phyloP scores from a whole-genome alignment of 108 stramenopile species.

The Fistulifera solaris region DNA sequence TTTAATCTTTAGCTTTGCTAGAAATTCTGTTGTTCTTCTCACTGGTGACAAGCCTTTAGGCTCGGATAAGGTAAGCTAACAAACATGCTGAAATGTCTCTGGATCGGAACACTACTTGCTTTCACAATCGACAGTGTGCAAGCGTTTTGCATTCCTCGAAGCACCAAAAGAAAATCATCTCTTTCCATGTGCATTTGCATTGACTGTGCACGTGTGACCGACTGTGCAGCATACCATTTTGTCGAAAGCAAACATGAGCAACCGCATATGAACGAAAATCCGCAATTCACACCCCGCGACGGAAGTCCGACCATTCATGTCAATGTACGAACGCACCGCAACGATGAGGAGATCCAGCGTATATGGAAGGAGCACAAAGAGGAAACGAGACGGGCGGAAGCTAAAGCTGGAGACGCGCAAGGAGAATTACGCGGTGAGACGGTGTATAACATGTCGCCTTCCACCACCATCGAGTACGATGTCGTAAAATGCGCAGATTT shows the following conservation, averaged over 20 bases:
- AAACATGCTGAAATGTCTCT: no score
- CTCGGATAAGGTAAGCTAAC: no score
- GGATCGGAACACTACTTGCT: no score
- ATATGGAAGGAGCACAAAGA: conserved; percentile 44
- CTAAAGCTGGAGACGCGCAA: conserved; percentile 16
- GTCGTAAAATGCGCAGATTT: conserved; percentile 78
- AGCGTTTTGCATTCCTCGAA: no score
- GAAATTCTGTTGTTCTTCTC: no score
- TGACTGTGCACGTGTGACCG: conserved; percentile 66
- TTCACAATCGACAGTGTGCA: no score
- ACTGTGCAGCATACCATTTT: conserved; percentile 76
- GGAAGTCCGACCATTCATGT: conserved; percentile 82
- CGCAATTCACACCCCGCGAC: conserved; percentile 69
- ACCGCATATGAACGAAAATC: conserved; percentile 72
- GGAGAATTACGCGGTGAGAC: conserved; percentile 32
- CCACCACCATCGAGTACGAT: conserved; percentile 74
- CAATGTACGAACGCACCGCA: conserved; percentile 49
- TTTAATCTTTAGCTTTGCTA: no score
- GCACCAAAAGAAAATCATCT: no score
- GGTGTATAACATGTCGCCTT: conserved; percentile 47
- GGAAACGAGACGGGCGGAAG: conserved; percentile 22
- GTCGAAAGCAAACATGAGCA: conserved; percentile 83
- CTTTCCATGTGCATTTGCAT: conserved; percentile 61
- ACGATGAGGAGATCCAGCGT: conserved; percentile 17
- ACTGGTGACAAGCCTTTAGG: no score